Percentiles rank a stretch among this genome's conserved stretches.
phyloP scores from a whole-genome alignment of 108 stramenopile species.

The Parietichytrium sp. region DNA sequence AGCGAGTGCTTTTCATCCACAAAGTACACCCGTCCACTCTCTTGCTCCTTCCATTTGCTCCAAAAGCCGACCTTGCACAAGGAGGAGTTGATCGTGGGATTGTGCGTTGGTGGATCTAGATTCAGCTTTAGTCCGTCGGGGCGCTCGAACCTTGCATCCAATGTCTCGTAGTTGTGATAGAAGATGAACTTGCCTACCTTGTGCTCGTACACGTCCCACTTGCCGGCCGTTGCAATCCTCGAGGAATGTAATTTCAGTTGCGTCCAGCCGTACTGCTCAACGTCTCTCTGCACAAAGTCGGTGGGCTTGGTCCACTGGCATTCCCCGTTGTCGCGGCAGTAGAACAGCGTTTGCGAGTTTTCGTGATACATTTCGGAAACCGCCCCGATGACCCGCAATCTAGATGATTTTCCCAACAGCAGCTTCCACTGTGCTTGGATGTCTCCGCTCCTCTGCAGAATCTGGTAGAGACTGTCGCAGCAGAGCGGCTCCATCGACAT shows the following conservation, averaged over 20 bases:
- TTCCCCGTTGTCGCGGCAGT: neutral
- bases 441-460: neutral
- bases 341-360: neutral
- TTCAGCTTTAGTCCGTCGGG: neutral
- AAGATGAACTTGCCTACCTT: neutral
- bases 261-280: neutral
- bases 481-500: neutral
- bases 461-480: neutral
- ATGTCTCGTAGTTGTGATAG: neutral
- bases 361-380: neutral
- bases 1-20: neutral
- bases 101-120: neutral
- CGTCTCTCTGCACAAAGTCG: neutral
- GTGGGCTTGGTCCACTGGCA: conserved; percentile 35
- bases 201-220: neutral
- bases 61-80: conserved; percentile 3
- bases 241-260: neutral
- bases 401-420: neutral
- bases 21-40: neutral
- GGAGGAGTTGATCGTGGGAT: too few species aligned
- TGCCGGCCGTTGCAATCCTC: neutral
- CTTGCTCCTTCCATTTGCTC: neutral
- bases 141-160: neutral
- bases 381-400: neutral
- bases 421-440: conserved; percentile 1